Conservation (phyloP, 148 eudicot genomes). For the Rhododendron kiyosumense region DNA sequence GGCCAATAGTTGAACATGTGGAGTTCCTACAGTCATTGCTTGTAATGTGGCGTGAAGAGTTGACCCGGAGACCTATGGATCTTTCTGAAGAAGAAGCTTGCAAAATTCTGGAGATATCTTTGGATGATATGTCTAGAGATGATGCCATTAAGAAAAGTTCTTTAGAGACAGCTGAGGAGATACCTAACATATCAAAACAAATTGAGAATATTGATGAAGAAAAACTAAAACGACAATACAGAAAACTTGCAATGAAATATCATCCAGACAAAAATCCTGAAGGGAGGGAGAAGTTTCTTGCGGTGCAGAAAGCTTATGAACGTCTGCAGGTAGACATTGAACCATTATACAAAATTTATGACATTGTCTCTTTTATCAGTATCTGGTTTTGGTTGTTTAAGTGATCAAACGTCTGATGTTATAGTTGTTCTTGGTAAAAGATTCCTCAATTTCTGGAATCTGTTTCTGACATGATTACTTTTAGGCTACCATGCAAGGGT, state of each 20-base stretch:
- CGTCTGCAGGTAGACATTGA: conserved; percentile 72
- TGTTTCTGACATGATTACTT: conserved; percentile 19
- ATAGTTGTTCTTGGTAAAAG: background rate
- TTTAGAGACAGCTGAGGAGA: conserved; percentile 51
- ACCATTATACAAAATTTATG: background rate
- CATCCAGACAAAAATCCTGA: conserved; percentile 99
- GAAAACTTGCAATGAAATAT: conserved; percentile 95
- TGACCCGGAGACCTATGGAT: conserved; percentile 98
- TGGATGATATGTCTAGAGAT: conserved; percentile 76
- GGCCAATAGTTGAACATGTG: conserved; percentile 99
- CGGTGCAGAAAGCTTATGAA: conserved; percentile 99
- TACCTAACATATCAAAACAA: conserved; percentile 61
- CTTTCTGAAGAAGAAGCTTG: conserved; percentile 99
- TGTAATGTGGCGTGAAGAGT: conserved; percentile 99
- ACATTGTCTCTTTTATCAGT: background rate
- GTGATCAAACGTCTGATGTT: background rate
- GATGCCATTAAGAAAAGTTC: conserved; percentile 33
- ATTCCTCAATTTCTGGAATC: conserved; percentile 5
- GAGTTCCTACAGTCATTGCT: conserved; percentile 94
- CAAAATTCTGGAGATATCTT: conserved; percentile 84
- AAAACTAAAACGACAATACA: conserved; percentile 92
- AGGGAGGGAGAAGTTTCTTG: conserved; percentile 95
- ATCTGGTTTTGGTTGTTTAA: background rate
- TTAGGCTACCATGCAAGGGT: conserved; percentile 97
- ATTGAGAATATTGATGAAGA: conserved; percentile 97